A percentile compares a stretch with the other conserved stretches of the same genome.
phyloP scores from a whole-genome alignment of 2,329 filamentous ascomycete species.

The Fusarium pseudonygamai region DNA sequence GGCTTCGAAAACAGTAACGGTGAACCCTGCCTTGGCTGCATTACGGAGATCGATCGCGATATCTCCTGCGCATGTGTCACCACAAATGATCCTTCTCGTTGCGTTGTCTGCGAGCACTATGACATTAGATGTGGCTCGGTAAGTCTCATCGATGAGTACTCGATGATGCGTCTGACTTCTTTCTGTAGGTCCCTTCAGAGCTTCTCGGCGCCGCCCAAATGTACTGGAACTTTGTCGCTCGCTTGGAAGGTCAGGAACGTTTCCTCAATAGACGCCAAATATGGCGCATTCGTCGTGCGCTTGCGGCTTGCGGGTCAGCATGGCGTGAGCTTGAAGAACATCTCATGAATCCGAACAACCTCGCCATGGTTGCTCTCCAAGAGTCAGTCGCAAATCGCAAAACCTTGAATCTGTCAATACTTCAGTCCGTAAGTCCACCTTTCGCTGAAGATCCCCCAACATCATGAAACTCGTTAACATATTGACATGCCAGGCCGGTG shows the following conservation, averaged over 20 bases:
- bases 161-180: too few relatives aligned
- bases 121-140: neutral
- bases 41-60: fast-evolving
- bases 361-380: fast-evolving
- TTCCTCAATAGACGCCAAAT: neutral
- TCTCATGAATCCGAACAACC: neutral
- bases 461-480: too few relatives aligned
- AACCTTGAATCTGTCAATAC: fast-evolving
- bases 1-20: fast-evolving
- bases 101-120: neutral
- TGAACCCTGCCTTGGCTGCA: fast-evolving
- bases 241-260: too few relatives aligned
- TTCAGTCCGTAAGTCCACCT: neutral
- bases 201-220: too few relatives aligned
- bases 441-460: too few relatives aligned
- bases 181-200: too few relatives aligned
- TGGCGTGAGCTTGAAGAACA: neutral
- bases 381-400: neutral
- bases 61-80: too few relatives aligned
- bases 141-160: too few relatives aligned
- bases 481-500: neutral
- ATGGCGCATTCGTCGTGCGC: neutral
- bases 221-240: too few relatives aligned
- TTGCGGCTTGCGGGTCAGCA: fast-evolving
- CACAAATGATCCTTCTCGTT: too few relatives aligned